Evolutionary conservation across 768 basidiomycete species (phyloP).

Genomic region (Phaffia tasmanica): DNA sequence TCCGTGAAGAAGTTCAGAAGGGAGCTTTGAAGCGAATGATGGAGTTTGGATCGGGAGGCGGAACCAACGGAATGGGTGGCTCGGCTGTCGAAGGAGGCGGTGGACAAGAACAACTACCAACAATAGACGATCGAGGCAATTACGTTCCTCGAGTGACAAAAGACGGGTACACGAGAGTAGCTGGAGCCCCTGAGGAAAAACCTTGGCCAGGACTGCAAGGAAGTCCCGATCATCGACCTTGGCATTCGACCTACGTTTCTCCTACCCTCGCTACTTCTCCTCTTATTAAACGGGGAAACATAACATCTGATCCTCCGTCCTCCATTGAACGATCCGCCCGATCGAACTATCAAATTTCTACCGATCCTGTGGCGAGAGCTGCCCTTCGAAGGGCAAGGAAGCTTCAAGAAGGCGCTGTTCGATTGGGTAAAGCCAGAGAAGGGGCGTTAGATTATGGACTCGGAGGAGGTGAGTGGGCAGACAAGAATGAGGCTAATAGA

Average conservation of each 20-base stretch:
- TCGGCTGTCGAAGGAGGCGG: conserved; percentile 5
- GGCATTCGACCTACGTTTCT: conserved; percentile 16
- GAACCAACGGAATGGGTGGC: conserved; percentile 1
- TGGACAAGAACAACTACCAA: background rate
- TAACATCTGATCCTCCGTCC: conserved; percentile 2
- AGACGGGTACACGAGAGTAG: background rate
- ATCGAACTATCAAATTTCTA: background rate
- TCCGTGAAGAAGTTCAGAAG: conserved; percentile 18
- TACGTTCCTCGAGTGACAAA: background rate
- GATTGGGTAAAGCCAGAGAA: conserved; percentile 15
- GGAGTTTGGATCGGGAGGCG: background rate
- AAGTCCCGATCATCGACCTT: background rate
- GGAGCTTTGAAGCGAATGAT: conserved; percentile 14
- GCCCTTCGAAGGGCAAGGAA: conserved; percentile 8
- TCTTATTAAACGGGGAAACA: conserved; percentile 10
- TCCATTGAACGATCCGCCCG: background rate
- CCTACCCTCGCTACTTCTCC: conserved; percentile 6
- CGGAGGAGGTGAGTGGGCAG: conserved; percentile 4
- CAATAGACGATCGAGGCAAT: too few relatives aligned
- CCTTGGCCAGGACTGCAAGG: too few relatives aligned
- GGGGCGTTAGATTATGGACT: conserved; percentile 20
- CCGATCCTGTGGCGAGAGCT: conserved; percentile 4
- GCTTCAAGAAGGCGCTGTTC: conserved; percentile 13
- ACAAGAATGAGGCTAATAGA: background rate
- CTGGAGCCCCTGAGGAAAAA: background rate